Conservation (phyloP, 345 rosid genomes). For the Acer yangbiense region DNA sequence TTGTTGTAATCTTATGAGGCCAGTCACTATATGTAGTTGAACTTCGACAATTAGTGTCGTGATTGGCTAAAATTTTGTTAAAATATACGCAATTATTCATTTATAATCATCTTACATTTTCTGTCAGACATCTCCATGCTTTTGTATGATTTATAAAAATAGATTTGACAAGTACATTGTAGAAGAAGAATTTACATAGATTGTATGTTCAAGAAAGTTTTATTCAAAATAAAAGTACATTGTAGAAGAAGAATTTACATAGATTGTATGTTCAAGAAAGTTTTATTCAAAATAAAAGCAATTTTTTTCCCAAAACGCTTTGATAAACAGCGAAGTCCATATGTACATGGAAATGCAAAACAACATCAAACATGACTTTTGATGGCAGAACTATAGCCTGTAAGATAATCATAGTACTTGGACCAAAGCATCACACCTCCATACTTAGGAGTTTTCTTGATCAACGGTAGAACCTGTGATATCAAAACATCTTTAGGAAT, state of each 20-base stretch:
- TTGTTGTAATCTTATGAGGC: slow-evolving; percentile 5
- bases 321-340: no score
- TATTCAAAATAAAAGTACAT: no score
- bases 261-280: no score
- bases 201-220: no score
- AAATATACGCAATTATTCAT: background rate
- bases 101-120: background rate
- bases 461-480: background rate
- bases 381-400: background rate
- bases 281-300: no score
- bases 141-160: background rate
- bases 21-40: background rate
- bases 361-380: background rate
- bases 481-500: background rate
- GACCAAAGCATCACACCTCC: background rate
- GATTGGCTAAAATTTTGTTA: slow-evolving; percentile 6
- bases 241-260: no score
- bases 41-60: background rate
- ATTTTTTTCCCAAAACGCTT: no score
- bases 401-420: background rate
- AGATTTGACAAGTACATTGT: no score
- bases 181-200: no score
- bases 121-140: background rate
- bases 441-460: background rate
- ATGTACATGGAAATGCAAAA: no score